Conservation (phyloP, 768 basidiomycete species). For the Naganishia vaughanmartiniae region DNA sequence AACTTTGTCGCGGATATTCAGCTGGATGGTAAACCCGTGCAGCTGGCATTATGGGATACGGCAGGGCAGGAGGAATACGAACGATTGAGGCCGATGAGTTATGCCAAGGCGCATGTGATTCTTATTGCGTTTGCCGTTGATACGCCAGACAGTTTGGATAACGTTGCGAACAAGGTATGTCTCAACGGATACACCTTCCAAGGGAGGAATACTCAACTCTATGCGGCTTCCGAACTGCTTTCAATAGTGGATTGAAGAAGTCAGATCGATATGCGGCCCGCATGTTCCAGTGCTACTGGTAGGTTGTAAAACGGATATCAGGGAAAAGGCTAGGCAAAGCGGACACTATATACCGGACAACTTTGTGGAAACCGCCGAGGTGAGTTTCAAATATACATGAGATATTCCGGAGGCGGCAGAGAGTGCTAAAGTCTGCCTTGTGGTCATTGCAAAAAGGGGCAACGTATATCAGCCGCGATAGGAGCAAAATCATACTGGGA, state of each 20-base stretch:
- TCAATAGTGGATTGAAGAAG: constrained; percentile 93
- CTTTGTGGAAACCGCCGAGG: constrained; percentile 52
- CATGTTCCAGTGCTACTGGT: constrained; percentile 91
- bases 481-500: constrained; percentile 94
- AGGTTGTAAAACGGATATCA: constrained; percentile 91
- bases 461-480: constrained; percentile 74
- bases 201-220: neutral
- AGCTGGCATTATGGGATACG: constrained; percentile 97
- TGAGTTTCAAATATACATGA: constrained; percentile 32
- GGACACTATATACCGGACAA: constrained; percentile 40
- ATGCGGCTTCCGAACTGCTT: constrained; percentile 3
- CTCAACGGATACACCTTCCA: neutral
- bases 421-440: constrained; percentile 32
- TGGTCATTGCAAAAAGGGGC: constrained; percentile 58
- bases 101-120: constrained; percentile 97
- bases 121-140: constrained; percentile 96
- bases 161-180: constrained; percentile 83
- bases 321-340: constrained; percentile 54
- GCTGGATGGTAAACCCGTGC: constrained; percentile 94
- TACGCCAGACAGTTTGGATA: constrained; percentile 93
- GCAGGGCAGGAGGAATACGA: constrained; percentile 99
- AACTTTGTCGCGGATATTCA: constrained; percentile 99
- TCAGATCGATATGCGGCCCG: constrained; percentile 89
- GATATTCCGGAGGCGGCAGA: neutral
- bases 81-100: constrained; percentile 93